Percentiles rank a stretch among this genome's conserved stretches.
Conservation (phyloP, 768 basidiomycete species). For the Chalciporus pseudorubinellus region DNA sequence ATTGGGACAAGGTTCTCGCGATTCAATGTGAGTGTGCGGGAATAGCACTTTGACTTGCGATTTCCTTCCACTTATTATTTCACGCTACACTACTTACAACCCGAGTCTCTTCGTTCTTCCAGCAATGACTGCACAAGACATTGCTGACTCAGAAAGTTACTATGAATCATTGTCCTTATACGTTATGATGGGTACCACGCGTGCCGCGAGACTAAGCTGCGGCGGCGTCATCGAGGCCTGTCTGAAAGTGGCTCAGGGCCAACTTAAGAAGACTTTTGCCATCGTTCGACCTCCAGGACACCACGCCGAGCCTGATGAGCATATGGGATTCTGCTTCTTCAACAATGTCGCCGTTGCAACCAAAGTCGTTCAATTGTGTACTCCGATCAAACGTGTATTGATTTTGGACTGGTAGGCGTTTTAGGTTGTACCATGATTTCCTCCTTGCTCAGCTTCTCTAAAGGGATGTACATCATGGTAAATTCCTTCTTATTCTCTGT, state of each 20-base stretch:
- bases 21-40: slow-evolving; percentile 64
- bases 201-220: slow-evolving; percentile 83
- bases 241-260: slow-evolving; percentile 77
- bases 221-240: slow-evolving; percentile 93
- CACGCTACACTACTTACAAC: slow-evolving; percentile 13
- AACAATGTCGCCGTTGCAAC: slow-evolving; percentile 97
- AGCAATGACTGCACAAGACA: slow-evolving; percentile 77
- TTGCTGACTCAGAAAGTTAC: slow-evolving; percentile 70
- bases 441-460: slow-evolving; percentile 8
- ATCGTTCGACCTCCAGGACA: slow-evolving; percentile 97
- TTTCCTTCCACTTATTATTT: slow-evolving; percentile 1
- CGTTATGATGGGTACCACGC: slow-evolving; percentile 81
- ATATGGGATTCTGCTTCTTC: slow-evolving; percentile 99
- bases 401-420: slow-evolving; percentile 91
- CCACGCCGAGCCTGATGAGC: slow-evolving; percentile 96
- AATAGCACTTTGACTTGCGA: background rate
- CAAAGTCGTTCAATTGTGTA: slow-evolving; percentile 70
- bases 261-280: slow-evolving; percentile 85
- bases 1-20: slow-evolving; percentile 87
- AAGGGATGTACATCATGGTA: slow-evolving; percentile 97
- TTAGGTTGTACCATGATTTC: background rate
- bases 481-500: background rate
- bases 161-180: slow-evolving; percentile 94
- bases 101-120: slow-evolving; percentile 13
- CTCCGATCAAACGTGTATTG: slow-evolving; percentile 73